Evolutionary conservation across 1,284 basidiomycete species (phyloP), one percentile per base, ranked within the genome.

Genomic region (Ustilago crameri): DNA sequence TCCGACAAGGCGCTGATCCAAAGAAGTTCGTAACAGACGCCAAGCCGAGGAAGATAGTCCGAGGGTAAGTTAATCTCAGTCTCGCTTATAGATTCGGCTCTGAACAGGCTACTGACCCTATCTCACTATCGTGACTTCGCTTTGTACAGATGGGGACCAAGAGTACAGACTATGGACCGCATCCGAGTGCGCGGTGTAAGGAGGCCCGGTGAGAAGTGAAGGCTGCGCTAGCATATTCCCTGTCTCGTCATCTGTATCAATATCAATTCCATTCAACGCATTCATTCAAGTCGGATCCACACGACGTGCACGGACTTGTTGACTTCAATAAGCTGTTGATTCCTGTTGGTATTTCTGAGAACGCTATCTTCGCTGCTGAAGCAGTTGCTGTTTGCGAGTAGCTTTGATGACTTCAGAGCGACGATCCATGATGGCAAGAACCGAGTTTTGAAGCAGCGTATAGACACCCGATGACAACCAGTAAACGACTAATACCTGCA

Each of bases 381-480:
- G 47, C n/a, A 67, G 64, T 42, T 61, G 57, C 46, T 53, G 57
- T 37, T 61, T 67, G 35, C 58, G 53, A 20, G 57, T 24, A 3
- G 54, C 51, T 30, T 60, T 67, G 58, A 67, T 38, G 49, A 56
- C 58, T 47, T 61, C 53, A 44, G 78, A 54, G 27, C 71, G 51
- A 49, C 75, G 53, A 59, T 79, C 62, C 53, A 81, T 47, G 34
- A 80, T 48, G 49, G 77, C 77, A 30, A 94, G 86, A n/a, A 87
- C 71, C 87, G 90, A 90, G 8, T 91, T 91, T 80, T 94, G 92
- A 17, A 90, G 63, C 22, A 95, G 84, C 35, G 92, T 92, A 79
- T 91, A 91, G 18, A 88, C 83, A 23, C 92, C 90, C 8, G 92
- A 93, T 5, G 91, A 89, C 3, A 91, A 86, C 93, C 93, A 95